phyloP scores from a whole-genome alignment of 2,329 filamentous ascomycete species.

The Cladosporium sp. region DNA sequence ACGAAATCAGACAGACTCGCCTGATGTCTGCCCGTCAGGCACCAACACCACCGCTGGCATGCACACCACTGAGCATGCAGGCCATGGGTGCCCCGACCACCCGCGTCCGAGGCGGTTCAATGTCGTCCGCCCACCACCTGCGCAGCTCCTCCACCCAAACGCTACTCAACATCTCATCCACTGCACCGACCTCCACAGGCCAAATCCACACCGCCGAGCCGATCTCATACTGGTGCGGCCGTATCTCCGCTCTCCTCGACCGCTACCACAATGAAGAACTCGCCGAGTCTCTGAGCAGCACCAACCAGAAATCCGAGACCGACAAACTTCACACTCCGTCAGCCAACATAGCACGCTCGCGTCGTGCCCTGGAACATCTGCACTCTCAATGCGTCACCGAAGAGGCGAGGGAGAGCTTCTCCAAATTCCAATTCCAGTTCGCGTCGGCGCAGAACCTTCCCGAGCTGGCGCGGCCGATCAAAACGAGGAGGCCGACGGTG shows the following conservation, averaged over 20 bases:
- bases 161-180: background rate
- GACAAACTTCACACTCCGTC: conserved; percentile 29
- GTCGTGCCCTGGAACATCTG: conserved; percentile 27
- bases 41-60: conserved; percentile 22
- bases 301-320: conserved; percentile 16
- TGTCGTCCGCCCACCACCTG: conserved; percentile 9
- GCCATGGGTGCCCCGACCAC: conserved; percentile 3
- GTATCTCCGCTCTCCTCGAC: conserved; percentile 56
- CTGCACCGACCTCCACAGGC: background rate
- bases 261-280: conserved; percentile 46
- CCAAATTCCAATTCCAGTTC: conserved; percentile 28
- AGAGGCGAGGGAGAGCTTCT: conserved; percentile 27
- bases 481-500: conserved; percentile 5
- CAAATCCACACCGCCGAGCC: conserved; percentile 29
- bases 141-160: conserved; percentile 10
- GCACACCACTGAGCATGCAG: background rate
- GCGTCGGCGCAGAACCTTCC: conserved; percentile 19
- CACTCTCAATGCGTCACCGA: conserved; percentile 25
- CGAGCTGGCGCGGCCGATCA: conserved; percentile 21
- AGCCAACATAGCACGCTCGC: conserved; percentile 25
- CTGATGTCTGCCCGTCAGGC: conserved; percentile 28
- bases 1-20: conserved; percentile 29
- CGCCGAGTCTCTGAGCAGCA: conserved; percentile 20
- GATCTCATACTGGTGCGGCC: conserved; percentile 58
- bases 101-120: conserved; percentile 4